These are phyloP conservation scores for Pelargonium australe DNA, from an alignment of 441 rosid species.

Conservation along the genomic window DNA sequence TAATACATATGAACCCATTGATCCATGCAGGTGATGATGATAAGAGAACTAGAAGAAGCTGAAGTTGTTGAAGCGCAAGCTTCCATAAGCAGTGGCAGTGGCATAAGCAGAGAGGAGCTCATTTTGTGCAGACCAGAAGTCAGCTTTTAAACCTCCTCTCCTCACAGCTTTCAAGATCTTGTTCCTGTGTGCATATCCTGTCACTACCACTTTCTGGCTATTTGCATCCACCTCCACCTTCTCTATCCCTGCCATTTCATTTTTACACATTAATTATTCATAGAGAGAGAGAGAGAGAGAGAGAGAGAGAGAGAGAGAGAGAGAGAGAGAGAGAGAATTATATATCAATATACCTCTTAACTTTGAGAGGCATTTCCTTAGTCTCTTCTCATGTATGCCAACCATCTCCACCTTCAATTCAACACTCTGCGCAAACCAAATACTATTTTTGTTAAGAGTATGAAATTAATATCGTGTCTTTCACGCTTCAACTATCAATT, in stretches of 20 bases:
- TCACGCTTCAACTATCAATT: too few species aligned
- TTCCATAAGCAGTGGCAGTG: conserved; percentile 25
- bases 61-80: conserved; percentile 33
- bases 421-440: conserved; percentile 31
- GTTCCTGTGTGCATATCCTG: conserved; percentile 39
- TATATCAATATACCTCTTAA: conserved; percentile 28
- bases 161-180: conserved; percentile 40
- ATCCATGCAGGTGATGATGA: too few species aligned
- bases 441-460: too few species aligned
- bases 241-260: conserved; percentile 35
- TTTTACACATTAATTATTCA: too few species aligned
- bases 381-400: conserved; percentile 43
- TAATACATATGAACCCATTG: background rate
- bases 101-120: conserved; percentile 42
- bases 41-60: conserved; percentile 23
- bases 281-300: too few species aligned
- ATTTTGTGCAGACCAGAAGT: conserved; percentile 41
- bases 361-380: conserved; percentile 40
- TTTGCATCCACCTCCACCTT: conserved; percentile 45
- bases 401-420: conserved; percentile 51
- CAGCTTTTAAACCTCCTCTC: conserved; percentile 44
- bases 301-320: too few species aligned
- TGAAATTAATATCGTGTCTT: too few species aligned
- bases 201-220: conserved; percentile 41
- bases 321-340: too few species aligned